Conservation (phyloP, 345 rosid genomes). For the Bretschneidera sinensis region DNA sequence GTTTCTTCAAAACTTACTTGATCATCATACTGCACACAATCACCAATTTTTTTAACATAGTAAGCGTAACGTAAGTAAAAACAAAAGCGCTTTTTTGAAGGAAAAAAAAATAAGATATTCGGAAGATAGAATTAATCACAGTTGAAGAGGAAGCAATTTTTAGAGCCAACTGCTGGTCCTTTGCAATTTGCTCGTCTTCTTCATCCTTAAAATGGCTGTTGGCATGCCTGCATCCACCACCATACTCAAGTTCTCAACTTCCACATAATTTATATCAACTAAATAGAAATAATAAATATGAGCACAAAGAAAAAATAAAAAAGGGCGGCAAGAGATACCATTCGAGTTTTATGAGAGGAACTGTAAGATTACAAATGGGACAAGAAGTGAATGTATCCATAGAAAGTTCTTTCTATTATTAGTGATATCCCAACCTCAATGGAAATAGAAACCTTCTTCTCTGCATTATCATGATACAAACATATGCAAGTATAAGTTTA, state of each 20-base stretch:
- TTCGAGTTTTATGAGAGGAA: constrained; percentile 41
- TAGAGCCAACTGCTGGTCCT: constrained; percentile 35
- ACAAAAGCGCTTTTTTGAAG: no score
- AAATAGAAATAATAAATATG: background rate
- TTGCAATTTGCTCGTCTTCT: constrained; percentile 22
- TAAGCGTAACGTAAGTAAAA: no score
- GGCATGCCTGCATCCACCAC: constrained; percentile 47
- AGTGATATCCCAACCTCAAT: background rate
- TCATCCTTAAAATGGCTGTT: constrained; percentile 65
- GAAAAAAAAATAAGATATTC: no score
- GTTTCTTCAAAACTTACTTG: no score
- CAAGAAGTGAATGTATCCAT: constrained; percentile 41
- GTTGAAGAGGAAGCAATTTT: constrained; percentile 33
- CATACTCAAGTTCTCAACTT: background rate
- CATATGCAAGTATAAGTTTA: no score
- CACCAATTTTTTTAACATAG: no score
- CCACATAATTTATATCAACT: background rate
- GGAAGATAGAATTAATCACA: no score
- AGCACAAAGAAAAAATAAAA: background rate
- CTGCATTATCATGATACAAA: no score
- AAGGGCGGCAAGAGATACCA: constrained; percentile 30
- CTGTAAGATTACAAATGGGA: constrained; percentile 47
- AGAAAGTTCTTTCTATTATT: background rate
- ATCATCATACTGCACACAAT: no score
- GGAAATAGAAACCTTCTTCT: background rate